Conservation (phyloP, 2,329 filamentous ascomycete species). For the Stenocarpella maydis region DNA sequence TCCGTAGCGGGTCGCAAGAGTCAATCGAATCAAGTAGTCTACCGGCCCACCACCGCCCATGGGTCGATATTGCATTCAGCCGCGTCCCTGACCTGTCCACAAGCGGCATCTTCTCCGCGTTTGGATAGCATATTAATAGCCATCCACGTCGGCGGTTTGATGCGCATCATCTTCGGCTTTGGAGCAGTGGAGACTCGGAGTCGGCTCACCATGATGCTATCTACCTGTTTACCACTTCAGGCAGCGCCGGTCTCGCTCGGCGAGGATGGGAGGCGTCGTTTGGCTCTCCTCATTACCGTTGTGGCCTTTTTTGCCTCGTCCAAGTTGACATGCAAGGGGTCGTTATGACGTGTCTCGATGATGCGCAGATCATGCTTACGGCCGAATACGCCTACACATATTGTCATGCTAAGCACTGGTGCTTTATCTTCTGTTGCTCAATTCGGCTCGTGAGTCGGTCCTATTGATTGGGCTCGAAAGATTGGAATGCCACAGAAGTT, state of each 20-base stretch:
- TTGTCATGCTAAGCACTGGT: too few relatives aligned
- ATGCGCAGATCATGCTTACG: too few relatives aligned
- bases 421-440: too few relatives aligned
- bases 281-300: neutral
- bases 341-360: too few relatives aligned
- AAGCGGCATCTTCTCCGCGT: neutral
- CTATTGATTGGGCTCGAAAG: too few relatives aligned
- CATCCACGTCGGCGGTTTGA: constrained; percentile 2
- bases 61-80: neutral
- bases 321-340: too few relatives aligned
- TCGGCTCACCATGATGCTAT: neutral
- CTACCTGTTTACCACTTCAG: neutral
- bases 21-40: constrained; percentile 5
- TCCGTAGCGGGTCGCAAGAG: neutral
- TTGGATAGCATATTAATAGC: constrained; percentile 10
- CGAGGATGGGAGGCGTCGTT: neutral
- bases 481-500: neutral
- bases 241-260: neutral
- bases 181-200: neutral
- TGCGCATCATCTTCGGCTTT: neutral
- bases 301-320: too few relatives aligned
- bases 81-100: neutral
- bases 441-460: too few relatives aligned
- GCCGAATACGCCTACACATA: too few relatives aligned
- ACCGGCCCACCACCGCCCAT: neutral